phyloP scores from a whole-genome alignment of 2,329 filamentous ascomycete species.

The Hysterium pulicare region DNA sequence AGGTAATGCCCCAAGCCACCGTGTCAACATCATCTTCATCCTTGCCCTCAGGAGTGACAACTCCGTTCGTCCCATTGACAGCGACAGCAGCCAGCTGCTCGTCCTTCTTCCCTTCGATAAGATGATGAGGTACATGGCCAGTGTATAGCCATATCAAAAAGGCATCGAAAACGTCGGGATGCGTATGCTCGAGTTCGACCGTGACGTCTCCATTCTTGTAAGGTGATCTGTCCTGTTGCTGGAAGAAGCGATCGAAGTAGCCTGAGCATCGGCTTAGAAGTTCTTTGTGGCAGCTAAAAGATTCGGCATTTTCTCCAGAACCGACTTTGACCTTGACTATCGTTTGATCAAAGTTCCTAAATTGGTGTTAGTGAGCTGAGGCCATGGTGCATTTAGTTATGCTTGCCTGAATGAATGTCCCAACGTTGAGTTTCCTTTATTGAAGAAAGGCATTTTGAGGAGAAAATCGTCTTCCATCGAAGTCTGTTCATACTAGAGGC shows the following conservation, averaged over 20 bases:
- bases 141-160: slow-evolving; percentile 39
- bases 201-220: slow-evolving; percentile 25
- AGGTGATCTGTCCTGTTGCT: slow-evolving; percentile 27
- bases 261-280: slow-evolving; percentile 31
- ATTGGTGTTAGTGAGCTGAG: neutral
- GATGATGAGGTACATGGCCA: slow-evolving; percentile 33
- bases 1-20: slow-evolving; percentile 32
- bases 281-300: slow-evolving; percentile 34
- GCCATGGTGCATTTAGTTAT: neutral
- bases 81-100: slow-evolving; percentile 24
- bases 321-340: slow-evolving; percentile 35
- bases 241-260: slow-evolving; percentile 30
- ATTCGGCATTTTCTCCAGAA: slow-evolving; percentile 26
- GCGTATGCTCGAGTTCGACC: slow-evolving; percentile 31
- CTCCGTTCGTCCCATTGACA: slow-evolving; percentile 16
- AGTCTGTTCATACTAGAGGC: too few relatives aligned
- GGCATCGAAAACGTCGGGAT: slow-evolving; percentile 35
- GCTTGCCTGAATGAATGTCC: slow-evolving; percentile 34
- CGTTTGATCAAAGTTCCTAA: slow-evolving; percentile 30
- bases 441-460: slow-evolving; percentile 36
- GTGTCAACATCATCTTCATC: slow-evolving; percentile 31
- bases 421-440: slow-evolving; percentile 28
- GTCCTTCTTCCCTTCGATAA: slow-evolving; percentile 35
- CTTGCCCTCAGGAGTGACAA: slow-evolving; percentile 12
- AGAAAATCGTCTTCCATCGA: too few relatives aligned